Conservation (phyloP, 106 monocot genomes). For the Apostasia ramifera region DNA sequence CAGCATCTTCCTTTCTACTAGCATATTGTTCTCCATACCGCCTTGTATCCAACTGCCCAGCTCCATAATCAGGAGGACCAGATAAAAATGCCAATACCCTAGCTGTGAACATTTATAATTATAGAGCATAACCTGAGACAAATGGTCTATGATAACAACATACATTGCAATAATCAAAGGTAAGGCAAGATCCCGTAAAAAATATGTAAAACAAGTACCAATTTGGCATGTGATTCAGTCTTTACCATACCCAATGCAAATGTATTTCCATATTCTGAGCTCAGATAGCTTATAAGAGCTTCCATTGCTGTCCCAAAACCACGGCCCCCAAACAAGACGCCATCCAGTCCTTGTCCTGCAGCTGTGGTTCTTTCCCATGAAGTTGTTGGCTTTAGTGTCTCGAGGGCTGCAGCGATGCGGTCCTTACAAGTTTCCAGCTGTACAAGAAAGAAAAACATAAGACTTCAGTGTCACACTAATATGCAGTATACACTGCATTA, state of each 20-base stretch:
- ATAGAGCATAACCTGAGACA: slow-evolving; percentile 5
- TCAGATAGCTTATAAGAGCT: slow-evolving; percentile 72
- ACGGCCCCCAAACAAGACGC: slow-evolving; percentile 74
- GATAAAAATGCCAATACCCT: slow-evolving; percentile 99
- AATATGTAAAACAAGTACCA: slow-evolving; percentile 4
- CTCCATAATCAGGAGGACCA: slow-evolving; percentile 99
- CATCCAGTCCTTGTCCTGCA: slow-evolving; percentile 70
- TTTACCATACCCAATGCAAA: slow-evolving; percentile 87
- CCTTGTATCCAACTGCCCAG: slow-evolving; percentile 92
- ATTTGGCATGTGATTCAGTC: slow-evolving; percentile 12
- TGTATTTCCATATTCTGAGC: slow-evolving; percentile 92
- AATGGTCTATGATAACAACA: too few species aligned
- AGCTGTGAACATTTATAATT: slow-evolving; percentile 34
- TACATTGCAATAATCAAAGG: neutral
- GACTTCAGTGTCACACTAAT: neutral
- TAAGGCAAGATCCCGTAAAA: neutral
- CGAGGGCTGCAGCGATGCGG: slow-evolving; percentile 86
- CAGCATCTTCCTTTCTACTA: slow-evolving; percentile 92
- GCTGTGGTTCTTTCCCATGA: slow-evolving; percentile 85
- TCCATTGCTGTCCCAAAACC: slow-evolving; percentile 93
- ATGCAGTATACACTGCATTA: neutral
- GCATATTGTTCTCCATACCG: slow-evolving; percentile 99
- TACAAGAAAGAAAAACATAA: slow-evolving; percentile 3
- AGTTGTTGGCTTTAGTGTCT: slow-evolving; percentile 83
- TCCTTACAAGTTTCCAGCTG: slow-evolving; percentile 95